phyloP scores from a whole-genome alignment of 139 green algal genomes.

The Closterium sp. region DNA sequence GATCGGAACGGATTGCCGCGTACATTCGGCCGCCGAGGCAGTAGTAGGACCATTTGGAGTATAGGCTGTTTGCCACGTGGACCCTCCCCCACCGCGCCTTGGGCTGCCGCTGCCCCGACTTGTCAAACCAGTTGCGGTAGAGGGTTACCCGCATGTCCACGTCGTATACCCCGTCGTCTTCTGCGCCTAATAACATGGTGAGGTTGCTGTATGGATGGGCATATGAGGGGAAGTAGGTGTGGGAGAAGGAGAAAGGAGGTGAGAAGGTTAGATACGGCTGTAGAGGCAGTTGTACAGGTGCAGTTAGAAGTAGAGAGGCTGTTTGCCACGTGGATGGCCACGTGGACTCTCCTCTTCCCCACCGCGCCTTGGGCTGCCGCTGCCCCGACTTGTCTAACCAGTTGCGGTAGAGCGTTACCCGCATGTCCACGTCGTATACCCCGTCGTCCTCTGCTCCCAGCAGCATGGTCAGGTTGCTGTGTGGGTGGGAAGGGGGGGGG shows the following conservation, averaged over 20 bases:
- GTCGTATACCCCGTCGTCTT: neutral
- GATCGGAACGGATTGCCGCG: neutral
- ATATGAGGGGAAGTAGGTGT: neutral
- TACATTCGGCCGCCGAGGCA: constrained; percentile 7
- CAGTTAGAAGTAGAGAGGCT: neutral
- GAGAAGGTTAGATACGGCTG: too few relatives aligned
- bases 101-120: neutral
- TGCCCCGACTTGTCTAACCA: neutral
- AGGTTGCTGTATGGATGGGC: neutral
- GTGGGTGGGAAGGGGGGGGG: too few relatives aligned
- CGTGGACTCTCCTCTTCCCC: neutral
- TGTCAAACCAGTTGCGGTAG: constrained; percentile 15
- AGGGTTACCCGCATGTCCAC: neutral
- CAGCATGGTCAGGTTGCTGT: neutral
- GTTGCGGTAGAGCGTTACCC: constrained; percentile 4
- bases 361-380: neutral
- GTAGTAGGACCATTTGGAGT: constrained; percentile 7
- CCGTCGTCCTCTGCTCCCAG: neutral
- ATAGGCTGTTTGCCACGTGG: constrained; percentile 13
- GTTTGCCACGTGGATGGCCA: constrained; percentile 17
- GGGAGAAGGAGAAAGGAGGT: neutral
- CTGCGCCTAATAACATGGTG: neutral
- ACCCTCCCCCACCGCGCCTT: neutral
- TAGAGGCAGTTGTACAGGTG: neutral
- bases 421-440: neutral